Base-by-base conservation (phyloP, 306 rosid genomes). In the Leucaena leucocephala region DNA sequence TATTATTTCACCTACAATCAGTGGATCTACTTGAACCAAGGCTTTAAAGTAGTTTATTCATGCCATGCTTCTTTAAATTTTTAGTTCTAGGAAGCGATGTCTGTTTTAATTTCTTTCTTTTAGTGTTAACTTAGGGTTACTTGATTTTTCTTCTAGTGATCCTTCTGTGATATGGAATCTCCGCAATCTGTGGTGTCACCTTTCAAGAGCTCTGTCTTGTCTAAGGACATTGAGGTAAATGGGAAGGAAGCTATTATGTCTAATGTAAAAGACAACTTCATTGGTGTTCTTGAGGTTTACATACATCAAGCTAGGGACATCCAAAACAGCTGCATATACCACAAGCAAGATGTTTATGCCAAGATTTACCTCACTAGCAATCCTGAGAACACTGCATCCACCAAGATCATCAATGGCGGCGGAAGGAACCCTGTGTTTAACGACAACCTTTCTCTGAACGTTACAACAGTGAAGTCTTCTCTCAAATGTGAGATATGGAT, bases 311-410 rank as follows among this genome's bases (percentile, higher is more conserved):
- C 98, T 2, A 89, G 99, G 78, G 98, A 95, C 82, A 89, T 95
- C 74, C 99, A 92, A 2, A 95, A 93, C 89, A 95, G 93, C 73
- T 95, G 99, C 87, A 93, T 95, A 49, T 95, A 95, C 84, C 99
- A 93, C 76, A 95, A 95, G 85, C 99, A 95, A 90, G 99, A 95
- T 83, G 99, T 95, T 77, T 95, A 93, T 81, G 99, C 99, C 5
- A 95, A 86, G 88, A 82, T 95, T 65, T 91, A 80, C 80, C 78
- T 91, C 78, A 90, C 97, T 2, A 74, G 84, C 74, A 82, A 95
- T 75, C 96, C 98, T n/a, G 90, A 80, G 61, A 78, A 64, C 27
- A 21, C 89, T 0, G 90, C 90, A 70, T 87, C 95, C 76, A 86
- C 99, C 82, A 93, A 91, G 72, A 93, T 75, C 73, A 91, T 95